Evolutionary conservation across 164 flowering plant species (phyloP).

Genomic region (Litsea cubeba): DNA sequence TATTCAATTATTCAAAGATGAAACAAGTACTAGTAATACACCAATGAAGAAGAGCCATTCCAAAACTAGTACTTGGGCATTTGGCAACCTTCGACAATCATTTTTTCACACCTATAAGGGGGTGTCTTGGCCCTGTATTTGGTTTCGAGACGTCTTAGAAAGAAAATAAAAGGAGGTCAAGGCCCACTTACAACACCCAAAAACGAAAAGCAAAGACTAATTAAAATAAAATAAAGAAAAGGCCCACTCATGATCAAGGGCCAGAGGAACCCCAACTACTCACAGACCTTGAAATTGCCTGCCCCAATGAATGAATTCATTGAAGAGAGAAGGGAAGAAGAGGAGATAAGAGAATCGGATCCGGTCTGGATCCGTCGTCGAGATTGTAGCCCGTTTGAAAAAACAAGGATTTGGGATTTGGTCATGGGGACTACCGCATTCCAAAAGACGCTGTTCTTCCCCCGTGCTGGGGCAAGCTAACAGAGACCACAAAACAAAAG

Average conservation of each 20-base stretch:
- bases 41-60: too few species aligned
- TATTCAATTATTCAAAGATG: too few species aligned
- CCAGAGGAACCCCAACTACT: background rate
- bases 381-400: slow-evolving; percentile 55
- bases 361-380: slow-evolving; percentile 33
- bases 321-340: background rate
- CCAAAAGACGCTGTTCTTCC: slow-evolving; percentile 57
- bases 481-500: too few species aligned
- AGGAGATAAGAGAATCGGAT: background rate
- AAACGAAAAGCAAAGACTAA: too few species aligned
- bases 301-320: background rate
- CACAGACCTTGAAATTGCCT: too few species aligned
- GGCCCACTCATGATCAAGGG: background rate
- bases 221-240: too few species aligned
- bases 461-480: too few species aligned
- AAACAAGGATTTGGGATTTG: slow-evolving; percentile 20
- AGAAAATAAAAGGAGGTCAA: background rate
- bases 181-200: too few species aligned
- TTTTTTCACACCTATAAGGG: background rate
- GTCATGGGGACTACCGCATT: slow-evolving; percentile 45
- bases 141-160: background rate
- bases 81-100: too few species aligned
- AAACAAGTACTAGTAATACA: too few species aligned
- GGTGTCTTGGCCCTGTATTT: background rate
- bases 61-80: too few species aligned